These are phyloP conservation scores for Trichoderma sp. DNA, from an alignment of 2,329 filamentous ascomycete genomes.

Conservation along the genomic window DNA sequence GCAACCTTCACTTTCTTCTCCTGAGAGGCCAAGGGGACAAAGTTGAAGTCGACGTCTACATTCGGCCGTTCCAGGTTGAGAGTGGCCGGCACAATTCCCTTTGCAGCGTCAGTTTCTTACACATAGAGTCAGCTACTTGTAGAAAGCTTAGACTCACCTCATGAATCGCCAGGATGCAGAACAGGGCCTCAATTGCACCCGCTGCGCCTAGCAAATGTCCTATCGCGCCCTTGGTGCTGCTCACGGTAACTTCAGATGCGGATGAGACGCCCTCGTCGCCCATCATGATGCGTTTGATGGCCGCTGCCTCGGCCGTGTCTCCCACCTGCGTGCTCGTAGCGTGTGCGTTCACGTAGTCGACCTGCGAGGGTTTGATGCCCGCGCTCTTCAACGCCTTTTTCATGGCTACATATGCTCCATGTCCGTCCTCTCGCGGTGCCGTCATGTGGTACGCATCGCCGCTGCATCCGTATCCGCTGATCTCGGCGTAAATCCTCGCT, in stretches of 20 bases:
- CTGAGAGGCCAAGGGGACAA: slow-evolving; percentile 72
- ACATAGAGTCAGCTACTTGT: slow-evolving; percentile 2
- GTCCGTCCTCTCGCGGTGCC: slow-evolving; percentile 77
- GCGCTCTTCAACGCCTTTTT: slow-evolving; percentile 74
- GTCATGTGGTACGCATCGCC: slow-evolving; percentile 94
- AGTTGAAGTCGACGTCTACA: slow-evolving; percentile 74
- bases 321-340: slow-evolving; percentile 85
- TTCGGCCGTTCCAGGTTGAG: slow-evolving; percentile 71
- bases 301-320: slow-evolving; percentile 81
- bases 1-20: slow-evolving; percentile 67
- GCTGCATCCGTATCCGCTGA: slow-evolving; percentile 85
- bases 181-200: slow-evolving; percentile 85
- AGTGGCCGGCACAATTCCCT: slow-evolving; percentile 82
- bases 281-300: slow-evolving; percentile 74
- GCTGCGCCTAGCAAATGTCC: slow-evolving; percentile 90
- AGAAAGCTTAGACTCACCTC: slow-evolving; percentile 57
- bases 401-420: slow-evolving; percentile 83
- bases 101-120: background rate
- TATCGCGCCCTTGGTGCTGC: slow-evolving; percentile 89
- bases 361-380: slow-evolving; percentile 60
- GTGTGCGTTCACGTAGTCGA: slow-evolving; percentile 95
- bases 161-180: slow-evolving; percentile 73
- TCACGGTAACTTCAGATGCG: slow-evolving; percentile 70
- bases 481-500: slow-evolving; percentile 81
- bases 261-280: slow-evolving; percentile 63